Conservation (phyloP, 1,284 basidiomycete species). For the Apiotrichum veenhuisii region DNA sequence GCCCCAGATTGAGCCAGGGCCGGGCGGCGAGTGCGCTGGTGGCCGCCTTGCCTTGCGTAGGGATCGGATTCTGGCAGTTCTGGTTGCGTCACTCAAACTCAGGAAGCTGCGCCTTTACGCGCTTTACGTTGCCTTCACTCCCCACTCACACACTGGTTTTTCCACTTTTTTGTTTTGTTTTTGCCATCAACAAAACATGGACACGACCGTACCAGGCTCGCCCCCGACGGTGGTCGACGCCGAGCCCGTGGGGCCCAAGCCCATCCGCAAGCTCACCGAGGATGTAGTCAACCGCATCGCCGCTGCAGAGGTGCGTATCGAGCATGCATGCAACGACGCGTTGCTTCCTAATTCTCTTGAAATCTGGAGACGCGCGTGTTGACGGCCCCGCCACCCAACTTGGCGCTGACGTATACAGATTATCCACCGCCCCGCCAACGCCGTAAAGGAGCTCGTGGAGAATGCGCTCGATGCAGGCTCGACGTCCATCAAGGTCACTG, state of each 20-base stretch:
- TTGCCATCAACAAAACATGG: not conserved
- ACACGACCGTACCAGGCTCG: not conserved
- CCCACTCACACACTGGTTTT: not conserved
- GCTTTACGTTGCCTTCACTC: not conserved
- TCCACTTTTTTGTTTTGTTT: not conserved
- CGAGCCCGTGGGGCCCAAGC: constrained; percentile 11
- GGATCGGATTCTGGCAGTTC: too few relatives aligned
- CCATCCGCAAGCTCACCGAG: constrained; percentile 52
- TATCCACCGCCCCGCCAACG: constrained; percentile 92
- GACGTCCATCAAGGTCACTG: constrained; percentile 77
- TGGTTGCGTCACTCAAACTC: too few relatives aligned
- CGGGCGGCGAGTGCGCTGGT: too few relatives aligned
- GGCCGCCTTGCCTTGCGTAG: too few relatives aligned
- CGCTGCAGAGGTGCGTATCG: constrained; percentile 55
- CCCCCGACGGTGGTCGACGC: not conserved
- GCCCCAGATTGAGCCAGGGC: too few relatives aligned
- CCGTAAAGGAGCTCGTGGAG: constrained; percentile 93
- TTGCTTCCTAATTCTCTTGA: not conserved
- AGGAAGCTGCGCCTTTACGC: too few relatives aligned
- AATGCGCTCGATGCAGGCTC: constrained; percentile 91
- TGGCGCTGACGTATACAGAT: constrained; percentile 58
- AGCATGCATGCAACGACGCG: not conserved
- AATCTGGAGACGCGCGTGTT: too few relatives aligned
- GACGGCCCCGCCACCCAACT: too few relatives aligned
- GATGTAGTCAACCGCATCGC: constrained; percentile 61